phyloP scores from a whole-genome alignment of 345 rosid genomes.

The Zanthoxylum bungeanum region DNA sequence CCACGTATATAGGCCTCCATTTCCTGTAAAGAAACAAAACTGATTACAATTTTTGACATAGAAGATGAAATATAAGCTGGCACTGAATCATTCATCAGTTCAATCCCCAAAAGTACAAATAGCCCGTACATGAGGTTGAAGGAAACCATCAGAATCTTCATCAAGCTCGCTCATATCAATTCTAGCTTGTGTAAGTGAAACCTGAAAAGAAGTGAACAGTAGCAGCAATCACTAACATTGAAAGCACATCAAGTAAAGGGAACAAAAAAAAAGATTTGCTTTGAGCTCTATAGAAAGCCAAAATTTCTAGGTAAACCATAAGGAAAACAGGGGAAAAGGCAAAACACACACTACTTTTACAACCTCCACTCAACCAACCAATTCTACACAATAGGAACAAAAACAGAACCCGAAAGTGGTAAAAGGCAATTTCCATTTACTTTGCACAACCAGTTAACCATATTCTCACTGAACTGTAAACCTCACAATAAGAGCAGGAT shows the following conservation, averaged over 20 bases:
- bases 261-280: neutral
- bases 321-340: neutral
- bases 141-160: constrained; percentile 98
- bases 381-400: neutral
- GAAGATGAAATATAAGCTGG: neutral
- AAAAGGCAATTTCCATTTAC: neutral
- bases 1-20: constrained; percentile 95
- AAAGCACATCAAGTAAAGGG: neutral
- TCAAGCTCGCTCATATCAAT: constrained; percentile 99
- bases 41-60: neutral
- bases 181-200: constrained; percentile 97
- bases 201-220: constrained; percentile 46
- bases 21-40: constrained; percentile 55
- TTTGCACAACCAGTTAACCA: neutral
- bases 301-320: neutral
- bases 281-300: neutral
- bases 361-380: neutral
- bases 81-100: neutral
- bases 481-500: neutral
- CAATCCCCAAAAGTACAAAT: neutral
- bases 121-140: constrained; percentile 66
- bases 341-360: neutral
- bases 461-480: neutral
- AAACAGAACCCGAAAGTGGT: neutral
- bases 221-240: constrained; percentile 4